Conservation (phyloP, 768 basidiomycete species). For the Suillus subaureus region DNA sequence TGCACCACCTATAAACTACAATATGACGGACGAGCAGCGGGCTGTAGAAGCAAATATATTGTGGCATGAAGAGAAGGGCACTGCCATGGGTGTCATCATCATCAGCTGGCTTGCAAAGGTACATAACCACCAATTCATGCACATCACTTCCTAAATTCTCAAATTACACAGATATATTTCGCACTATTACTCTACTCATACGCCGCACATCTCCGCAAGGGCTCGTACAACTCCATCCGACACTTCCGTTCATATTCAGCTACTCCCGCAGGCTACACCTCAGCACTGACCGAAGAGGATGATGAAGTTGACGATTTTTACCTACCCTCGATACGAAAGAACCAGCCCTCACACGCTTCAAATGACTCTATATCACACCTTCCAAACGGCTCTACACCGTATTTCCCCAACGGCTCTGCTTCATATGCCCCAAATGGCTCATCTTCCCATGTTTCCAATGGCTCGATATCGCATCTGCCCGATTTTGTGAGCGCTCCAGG, state of each 20-base stretch:
- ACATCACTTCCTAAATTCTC: not conserved
- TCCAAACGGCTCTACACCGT: slow-evolving; percentile 2
- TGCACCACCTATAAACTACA: slow-evolving; percentile 46
- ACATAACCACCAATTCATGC: slow-evolving; percentile 20
- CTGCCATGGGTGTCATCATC: slow-evolving; percentile 74
- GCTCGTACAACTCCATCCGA: slow-evolving; percentile 82
- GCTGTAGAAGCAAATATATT: slow-evolving; percentile 73
- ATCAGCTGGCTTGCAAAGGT: slow-evolving; percentile 91
- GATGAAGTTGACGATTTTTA: slow-evolving; percentile 72
- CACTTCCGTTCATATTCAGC: slow-evolving; percentile 32
- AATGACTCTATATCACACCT: slow-evolving; percentile 3
- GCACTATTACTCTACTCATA: slow-evolving; percentile 90
- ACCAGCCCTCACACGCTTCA: slow-evolving; percentile 16
- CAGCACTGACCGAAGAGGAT: slow-evolving; percentile 52
- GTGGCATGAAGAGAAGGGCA: slow-evolving; percentile 89
- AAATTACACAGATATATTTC: slow-evolving; percentile 78
- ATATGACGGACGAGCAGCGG: slow-evolving; percentile 67
- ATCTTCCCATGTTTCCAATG: slow-evolving; percentile 26
- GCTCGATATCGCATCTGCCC: slow-evolving; percentile 55
- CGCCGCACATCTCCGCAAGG: slow-evolving; percentile 87
- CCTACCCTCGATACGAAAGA: slow-evolving; percentile 58
- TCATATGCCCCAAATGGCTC: not conserved
- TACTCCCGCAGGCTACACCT: slow-evolving; percentile 25
- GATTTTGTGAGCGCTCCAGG: slow-evolving; percentile 65
- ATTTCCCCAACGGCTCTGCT: not conserved